These are phyloP conservation scores for Aspergillus sparsus DNA, from an alignment of 495 filamentous ascomycete genomes.

Conservation along the genomic window DNA sequence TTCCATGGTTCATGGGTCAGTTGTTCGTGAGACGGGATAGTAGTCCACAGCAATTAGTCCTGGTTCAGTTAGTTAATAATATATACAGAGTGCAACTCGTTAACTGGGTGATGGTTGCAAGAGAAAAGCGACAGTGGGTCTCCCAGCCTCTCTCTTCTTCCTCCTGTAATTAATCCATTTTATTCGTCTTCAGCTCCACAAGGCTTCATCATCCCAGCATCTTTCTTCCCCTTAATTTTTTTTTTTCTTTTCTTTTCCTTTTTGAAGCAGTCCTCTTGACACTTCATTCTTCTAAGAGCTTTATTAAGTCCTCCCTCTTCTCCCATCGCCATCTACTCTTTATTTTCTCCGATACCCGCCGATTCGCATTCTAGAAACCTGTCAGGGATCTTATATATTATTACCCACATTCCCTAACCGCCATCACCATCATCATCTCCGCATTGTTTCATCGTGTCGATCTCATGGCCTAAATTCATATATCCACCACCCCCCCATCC, in stretches of 20 bases:
- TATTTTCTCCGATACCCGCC: neutral
- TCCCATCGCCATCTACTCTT: neutral
- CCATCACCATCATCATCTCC: constrained; percentile 16
- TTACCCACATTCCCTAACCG: no score
- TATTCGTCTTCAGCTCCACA: constrained; percentile 1
- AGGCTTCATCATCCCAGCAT: neutral
- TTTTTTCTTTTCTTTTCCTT: neutral
- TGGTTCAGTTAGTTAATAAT: no score
- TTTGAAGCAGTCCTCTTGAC: no score
- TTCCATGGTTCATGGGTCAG: no score
- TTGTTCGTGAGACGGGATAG: no score
- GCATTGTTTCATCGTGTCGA: constrained; percentile 14
- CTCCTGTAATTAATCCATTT: neutral
- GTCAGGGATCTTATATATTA: neutral
- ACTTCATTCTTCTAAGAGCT: neutral
- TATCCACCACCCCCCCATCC: neutral
- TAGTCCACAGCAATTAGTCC: no score
- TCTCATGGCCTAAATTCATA: constrained; percentile 19
- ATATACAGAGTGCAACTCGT: no score
- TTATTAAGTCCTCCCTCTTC: constrained; percentile 1
- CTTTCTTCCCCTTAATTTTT: neutral
- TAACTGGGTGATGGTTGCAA: neutral
- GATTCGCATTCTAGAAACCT: constrained; percentile 9
- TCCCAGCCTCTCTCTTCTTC: constrained; percentile 6
- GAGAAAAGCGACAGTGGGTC: constrained; percentile 2